phyloP scores from a whole-genome alignment of 2,329 filamentous ascomycete species.

The Fusarium phyllophilum region DNA sequence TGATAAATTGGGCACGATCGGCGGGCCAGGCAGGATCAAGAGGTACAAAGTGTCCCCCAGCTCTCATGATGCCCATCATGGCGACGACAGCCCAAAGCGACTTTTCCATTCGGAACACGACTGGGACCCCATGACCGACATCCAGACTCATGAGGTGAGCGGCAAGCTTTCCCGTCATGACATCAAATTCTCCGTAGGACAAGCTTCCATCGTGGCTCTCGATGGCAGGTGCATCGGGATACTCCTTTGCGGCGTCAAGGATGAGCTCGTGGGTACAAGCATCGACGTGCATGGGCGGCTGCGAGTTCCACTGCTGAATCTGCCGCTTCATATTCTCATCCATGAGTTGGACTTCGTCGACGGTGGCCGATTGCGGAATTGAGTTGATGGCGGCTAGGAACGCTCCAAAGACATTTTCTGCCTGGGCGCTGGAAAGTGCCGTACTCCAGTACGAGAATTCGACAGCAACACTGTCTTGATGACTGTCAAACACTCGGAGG shows the following conservation, averaged over 20 bases:
- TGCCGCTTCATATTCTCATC: neutral
- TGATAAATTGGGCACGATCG: neutral
- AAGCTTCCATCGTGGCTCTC: neutral
- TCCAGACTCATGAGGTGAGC: neutral
- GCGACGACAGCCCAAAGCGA: neutral
- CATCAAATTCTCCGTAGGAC: neutral
- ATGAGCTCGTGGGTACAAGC: neutral
- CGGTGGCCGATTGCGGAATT: conserved; percentile 5
- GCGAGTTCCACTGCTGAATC: neutral
- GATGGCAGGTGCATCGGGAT: neutral
- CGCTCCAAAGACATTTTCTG: conserved; percentile 19
- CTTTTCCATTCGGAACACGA: neutral
- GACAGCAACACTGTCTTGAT: neutral
- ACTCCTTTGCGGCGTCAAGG: neutral
- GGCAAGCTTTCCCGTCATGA: neutral
- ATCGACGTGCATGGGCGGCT: neutral
- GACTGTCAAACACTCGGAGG: neutral
- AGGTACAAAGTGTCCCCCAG: neutral
- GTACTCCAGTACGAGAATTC: conserved; percentile 19
- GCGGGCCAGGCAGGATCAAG: neutral
- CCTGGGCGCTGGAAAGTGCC: conserved; percentile 14
- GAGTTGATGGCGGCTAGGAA: conserved; percentile 11
- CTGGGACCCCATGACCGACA: neutral
- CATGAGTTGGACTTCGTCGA: conserved; percentile 3
- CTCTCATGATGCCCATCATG: neutral